Percentiles rank a stretch among this genome's conserved stretches.
These are phyloP conservation scores for Herpetomonas samuelpessoai DNA, from an alignment of 208 protist genomes.

Conservation along the genomic window DNA sequence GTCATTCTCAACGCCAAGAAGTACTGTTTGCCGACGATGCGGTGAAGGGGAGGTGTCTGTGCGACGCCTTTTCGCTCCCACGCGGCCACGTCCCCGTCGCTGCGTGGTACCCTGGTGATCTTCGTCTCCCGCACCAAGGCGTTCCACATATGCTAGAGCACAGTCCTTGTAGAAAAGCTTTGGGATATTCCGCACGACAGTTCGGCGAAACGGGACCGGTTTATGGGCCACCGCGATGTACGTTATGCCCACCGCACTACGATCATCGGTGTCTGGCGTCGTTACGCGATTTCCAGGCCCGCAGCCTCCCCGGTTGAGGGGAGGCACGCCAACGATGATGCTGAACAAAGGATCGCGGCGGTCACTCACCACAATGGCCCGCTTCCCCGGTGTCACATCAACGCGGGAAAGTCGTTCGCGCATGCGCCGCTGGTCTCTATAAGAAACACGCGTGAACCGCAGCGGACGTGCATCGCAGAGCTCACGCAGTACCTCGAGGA, in stretches of 20 bases:
- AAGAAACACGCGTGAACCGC: conserved; percentile 28
- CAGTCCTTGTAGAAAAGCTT: conserved; percentile 16
- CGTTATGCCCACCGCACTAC: conserved; percentile 5
- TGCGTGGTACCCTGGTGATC: too few relatives aligned
- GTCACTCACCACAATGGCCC: conserved; percentile 52
- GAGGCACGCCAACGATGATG: conserved; percentile 23
- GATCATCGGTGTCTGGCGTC: too few relatives aligned
- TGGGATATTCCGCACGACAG: conserved; percentile 1
- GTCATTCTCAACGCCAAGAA: too few relatives aligned
- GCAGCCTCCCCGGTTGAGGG: too few relatives aligned
- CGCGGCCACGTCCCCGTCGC: too few relatives aligned
- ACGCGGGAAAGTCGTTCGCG: conserved; percentile 28
- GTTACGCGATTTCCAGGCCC: too few relatives aligned
- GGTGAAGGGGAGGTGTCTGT: too few relatives aligned
- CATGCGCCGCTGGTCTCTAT: conserved; percentile 24
- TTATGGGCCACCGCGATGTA: conserved; percentile 22
- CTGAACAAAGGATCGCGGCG: conserved; percentile 41
- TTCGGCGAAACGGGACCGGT: conserved; percentile 27
- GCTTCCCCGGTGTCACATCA: conserved; percentile 36
- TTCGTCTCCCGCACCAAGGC: not conserved
- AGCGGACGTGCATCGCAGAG: conserved; percentile 36
- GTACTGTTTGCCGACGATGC: too few relatives aligned
- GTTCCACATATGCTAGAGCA: conserved; percentile 13
- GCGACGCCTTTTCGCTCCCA: conserved; percentile 7
- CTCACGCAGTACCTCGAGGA: conserved; percentile 42